These are phyloP conservation scores for Fusarium domesticum DNA, from an alignment of 2,329 filamentous ascomycete genomes.

Conservation along the genomic window DNA sequence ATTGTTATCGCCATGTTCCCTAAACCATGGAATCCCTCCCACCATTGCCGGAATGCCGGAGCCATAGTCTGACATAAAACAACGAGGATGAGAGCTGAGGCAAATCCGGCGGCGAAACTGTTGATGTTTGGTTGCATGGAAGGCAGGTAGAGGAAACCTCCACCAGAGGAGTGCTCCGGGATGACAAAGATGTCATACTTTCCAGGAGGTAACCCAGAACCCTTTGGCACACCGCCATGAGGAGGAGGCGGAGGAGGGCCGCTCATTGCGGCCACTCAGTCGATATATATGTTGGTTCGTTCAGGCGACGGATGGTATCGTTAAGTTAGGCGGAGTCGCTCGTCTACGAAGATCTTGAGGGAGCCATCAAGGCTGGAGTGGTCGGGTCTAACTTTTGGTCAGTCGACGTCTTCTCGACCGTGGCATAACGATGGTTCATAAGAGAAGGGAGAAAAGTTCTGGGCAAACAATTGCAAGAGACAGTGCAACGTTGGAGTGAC, in stretches of 20 bases:
- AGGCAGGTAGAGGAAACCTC: slow-evolving; percentile 91
- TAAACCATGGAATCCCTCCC: slow-evolving; percentile 65
- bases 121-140: slow-evolving; percentile 82
- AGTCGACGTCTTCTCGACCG: slow-evolving; percentile 10
- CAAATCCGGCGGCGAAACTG: slow-evolving; percentile 86
- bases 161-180: slow-evolving; percentile 83
- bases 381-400: slow-evolving; percentile 15
- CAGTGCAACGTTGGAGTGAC: too few relatives aligned
- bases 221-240: slow-evolving; percentile 74
- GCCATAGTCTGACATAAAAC: slow-evolving; percentile 70
- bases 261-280: slow-evolving; percentile 40
- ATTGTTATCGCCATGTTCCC: slow-evolving; percentile 71
- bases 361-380: slow-evolving; percentile 30
- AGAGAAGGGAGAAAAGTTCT: not conserved
- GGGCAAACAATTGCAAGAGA: too few relatives aligned
- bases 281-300: slow-evolving; percentile 6
- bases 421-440: not conserved
- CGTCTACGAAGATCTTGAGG: slow-evolving; percentile 27
- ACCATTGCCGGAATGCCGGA: slow-evolving; percentile 72
- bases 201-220: slow-evolving; percentile 71
- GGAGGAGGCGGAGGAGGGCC: slow-evolving; percentile 79
- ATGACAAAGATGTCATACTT: slow-evolving; percentile 98
- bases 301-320: slow-evolving; percentile 9
- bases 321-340: slow-evolving; percentile 19
- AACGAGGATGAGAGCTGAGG: slow-evolving; percentile 69